A percentile compares a stretch with the other conserved stretches of the same genome.
These are phyloP conservation scores for Apophysomyces ossiformis DNA, from an alignment of 371 early-diverging fungal species.

Conservation along the genomic window DNA sequence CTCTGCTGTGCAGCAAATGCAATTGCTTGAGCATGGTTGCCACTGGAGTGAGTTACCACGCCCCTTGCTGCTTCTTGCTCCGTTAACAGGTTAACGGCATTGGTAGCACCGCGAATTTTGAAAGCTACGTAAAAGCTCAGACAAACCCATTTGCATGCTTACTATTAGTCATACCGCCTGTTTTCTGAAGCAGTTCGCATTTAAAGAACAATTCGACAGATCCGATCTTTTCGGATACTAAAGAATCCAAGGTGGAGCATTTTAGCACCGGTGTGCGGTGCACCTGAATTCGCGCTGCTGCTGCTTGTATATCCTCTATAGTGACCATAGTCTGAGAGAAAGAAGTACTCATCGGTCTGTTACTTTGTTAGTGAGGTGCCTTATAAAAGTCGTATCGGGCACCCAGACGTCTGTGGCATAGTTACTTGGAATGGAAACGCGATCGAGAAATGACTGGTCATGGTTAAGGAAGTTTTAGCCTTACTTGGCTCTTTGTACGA, in stretches of 20 bases:
- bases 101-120: constrained; percentile 64
- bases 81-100: constrained; percentile 40
- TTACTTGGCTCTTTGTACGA: too few relatives aligned
- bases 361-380: neutral
- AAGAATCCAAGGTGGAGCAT: constrained; percentile 31
- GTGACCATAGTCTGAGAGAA: constrained; percentile 22
- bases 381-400: neutral
- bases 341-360: neutral
- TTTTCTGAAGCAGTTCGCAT: constrained; percentile 61
- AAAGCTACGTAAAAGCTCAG: constrained; percentile 42
- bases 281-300: constrained; percentile 51
- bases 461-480: too few relatives aligned
- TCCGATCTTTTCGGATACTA: constrained; percentile 28
- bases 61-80: constrained; percentile 40
- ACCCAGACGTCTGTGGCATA: too few relatives aligned
- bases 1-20: constrained; percentile 47
- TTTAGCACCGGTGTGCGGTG: constrained; percentile 58
- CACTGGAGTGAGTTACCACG: constrained; percentile 53
- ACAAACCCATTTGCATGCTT: neutral
- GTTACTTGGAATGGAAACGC: too few relatives aligned
- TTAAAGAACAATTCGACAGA: constrained; percentile 57
- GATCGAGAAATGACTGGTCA: too few relatives aligned
- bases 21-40: constrained; percentile 59
- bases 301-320: constrained; percentile 44
- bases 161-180: constrained; percentile 46